Conservation (phyloP, 2,329 filamentous ascomycete species). For the Hypoxylon sp. region DNA sequence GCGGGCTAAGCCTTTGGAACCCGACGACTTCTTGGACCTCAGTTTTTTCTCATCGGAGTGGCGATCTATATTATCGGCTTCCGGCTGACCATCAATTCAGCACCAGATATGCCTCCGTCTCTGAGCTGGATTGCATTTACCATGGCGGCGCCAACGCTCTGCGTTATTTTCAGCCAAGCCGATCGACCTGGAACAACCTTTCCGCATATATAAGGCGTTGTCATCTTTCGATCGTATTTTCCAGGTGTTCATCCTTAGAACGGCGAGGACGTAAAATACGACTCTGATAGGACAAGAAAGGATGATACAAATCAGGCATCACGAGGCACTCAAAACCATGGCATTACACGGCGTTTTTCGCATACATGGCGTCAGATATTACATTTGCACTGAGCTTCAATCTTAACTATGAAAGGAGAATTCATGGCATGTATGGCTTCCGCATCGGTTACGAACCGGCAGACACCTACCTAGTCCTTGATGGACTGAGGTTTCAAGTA, state of each 20-base stretch:
- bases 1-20: slow-evolving; percentile 5
- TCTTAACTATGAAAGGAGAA: slow-evolving; percentile 14
- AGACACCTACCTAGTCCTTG: slow-evolving; percentile 22
- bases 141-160: neutral
- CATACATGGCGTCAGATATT: slow-evolving; percentile 27
- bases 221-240: slow-evolving; percentile 9
- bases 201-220: neutral
- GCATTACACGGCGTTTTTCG: slow-evolving; percentile 40
- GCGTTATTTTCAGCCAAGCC: slow-evolving; percentile 5
- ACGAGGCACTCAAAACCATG: slow-evolving; percentile 24
- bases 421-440: slow-evolving; percentile 27
- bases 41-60: slow-evolving; percentile 2
- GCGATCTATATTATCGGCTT: slow-evolving; percentile 3
- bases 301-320: slow-evolving; percentile 14
- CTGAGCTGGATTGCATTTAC: neutral
- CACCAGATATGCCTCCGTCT: neutral
- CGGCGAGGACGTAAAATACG: slow-evolving; percentile 14
- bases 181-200: neutral
- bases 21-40: slow-evolving; percentile 15
- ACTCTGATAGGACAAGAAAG: slow-evolving; percentile 24
- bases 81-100: neutral
- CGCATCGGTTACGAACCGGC: slow-evolving; percentile 21
- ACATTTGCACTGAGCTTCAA: slow-evolving; percentile 28
- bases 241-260: slow-evolving; percentile 14
- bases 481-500: slow-evolving; percentile 33